A percentile compares a stretch with the other conserved stretches of the same genome.
Evolutionary conservation across 768 basidiomycete species (phyloP).

Genomic region (Fistulinella prunicolor): DNA sequence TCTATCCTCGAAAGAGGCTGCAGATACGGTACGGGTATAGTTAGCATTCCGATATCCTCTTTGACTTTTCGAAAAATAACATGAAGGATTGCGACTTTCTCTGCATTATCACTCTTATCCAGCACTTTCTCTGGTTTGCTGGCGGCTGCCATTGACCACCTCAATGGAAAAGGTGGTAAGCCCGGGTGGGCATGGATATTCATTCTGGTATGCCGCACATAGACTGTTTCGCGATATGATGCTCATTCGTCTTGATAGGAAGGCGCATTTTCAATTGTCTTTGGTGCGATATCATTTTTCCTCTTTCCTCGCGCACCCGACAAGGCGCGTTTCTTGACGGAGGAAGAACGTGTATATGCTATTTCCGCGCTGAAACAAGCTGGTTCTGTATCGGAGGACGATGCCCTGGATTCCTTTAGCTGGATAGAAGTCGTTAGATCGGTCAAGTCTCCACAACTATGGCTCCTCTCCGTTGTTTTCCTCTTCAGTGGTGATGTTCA

Average conservation of each 20-base stretch:
- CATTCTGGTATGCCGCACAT: too few relatives aligned
- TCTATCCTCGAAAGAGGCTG: slow-evolving; percentile 33
- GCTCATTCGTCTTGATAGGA: slow-evolving; percentile 33
- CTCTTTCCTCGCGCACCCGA: slow-evolving; percentile 42
- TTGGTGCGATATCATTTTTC: slow-evolving; percentile 50
- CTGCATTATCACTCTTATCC: slow-evolving; percentile 45
- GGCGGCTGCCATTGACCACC: slow-evolving; percentile 52
- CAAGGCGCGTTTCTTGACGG: slow-evolving; percentile 48
- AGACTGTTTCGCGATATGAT: too few relatives aligned
- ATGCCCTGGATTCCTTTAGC: slow-evolving; percentile 48
- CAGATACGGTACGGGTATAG: slow-evolving; percentile 19
- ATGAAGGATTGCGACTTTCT: slow-evolving; percentile 40
- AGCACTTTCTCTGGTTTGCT: slow-evolving; percentile 61
- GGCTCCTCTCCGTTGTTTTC: slow-evolving; percentile 46
- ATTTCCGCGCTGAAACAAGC: slow-evolving; percentile 21
- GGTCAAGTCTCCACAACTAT: slow-evolving; percentile 52
- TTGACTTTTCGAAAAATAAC: too few relatives aligned
- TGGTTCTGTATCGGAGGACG: slow-evolving; percentile 38
- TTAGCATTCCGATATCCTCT: not conserved
- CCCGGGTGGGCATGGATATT: slow-evolving; percentile 65
- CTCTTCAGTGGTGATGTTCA: slow-evolving; percentile 49
- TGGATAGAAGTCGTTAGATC: slow-evolving; percentile 54
- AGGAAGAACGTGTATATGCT: slow-evolving; percentile 50
- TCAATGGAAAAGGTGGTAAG: slow-evolving; percentile 48
- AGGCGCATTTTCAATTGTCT: slow-evolving; percentile 59